Base-by-base conservation (phyloP, 2,329 filamentous ascomycete species). In the Bipolaris gigantea region DNA sequence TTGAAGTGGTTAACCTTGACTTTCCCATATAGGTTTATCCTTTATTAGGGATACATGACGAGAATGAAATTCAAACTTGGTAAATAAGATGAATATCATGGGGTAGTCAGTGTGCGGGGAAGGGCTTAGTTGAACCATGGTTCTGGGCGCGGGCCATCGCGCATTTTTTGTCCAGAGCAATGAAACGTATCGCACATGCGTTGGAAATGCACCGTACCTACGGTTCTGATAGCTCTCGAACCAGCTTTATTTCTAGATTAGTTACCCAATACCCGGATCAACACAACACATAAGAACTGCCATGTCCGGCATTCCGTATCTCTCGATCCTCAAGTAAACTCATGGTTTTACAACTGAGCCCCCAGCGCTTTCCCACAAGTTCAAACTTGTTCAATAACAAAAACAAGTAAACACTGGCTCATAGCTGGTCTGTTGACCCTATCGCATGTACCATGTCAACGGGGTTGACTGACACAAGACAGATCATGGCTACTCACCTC, bases 121-220 rank as follows among this genome's bases (percentile, higher is more conserved):
- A 23, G n/a, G 18, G 8, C 5, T 23, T 41, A 16, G 11, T 33
- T 33, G 42, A 36, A 57, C 57, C 57, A 50, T 60, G 50, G 50
- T 46, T 48, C 21, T 45, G 30, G 27, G 18, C 11, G n/a, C 47
- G 49, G 49, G 45, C 40, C 39, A 49, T 50, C 45, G 41, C 36
- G 40, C 51, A 34, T 35, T 53, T 53, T 53, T 49, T 40, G 38
- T 46, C 32, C 40, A 49, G 18, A 44, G 30, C 19, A 23, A 34
- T 30, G 18, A n/a, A 39, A 25, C 30, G 7, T 38, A 42, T 47
- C 46, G 43, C 44, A 40, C 39, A 41, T 35, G 21, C 38, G n/a
- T n/a, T 18, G 35, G 23, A 42, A 42, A n/a, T 15, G 9, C 9
- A 5, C 16, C 11, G 39, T 42, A 30, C 3, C n/a, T 10, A 15